Evolutionary conservation across 345 rosid genomes (phyloP).

Genomic region (Eucalyptus lansdowneana): DNA sequence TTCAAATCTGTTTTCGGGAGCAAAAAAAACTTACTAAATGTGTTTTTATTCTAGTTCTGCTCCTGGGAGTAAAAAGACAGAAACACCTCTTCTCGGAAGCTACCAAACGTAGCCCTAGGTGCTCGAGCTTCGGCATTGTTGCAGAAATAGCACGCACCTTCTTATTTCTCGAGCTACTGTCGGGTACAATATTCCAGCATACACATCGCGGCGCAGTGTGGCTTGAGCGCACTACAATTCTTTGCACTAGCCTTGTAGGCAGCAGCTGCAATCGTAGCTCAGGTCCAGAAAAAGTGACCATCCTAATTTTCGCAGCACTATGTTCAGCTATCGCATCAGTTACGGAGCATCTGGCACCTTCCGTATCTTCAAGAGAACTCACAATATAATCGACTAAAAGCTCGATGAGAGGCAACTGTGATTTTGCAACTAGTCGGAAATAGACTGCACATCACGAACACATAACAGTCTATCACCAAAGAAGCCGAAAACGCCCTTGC

Average conservation of each 20-base stretch:
- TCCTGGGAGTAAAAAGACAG: fast-evolving
- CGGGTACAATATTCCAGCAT: not conserved
- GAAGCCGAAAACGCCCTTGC: not conserved
- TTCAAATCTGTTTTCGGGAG: no score
- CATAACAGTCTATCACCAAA: not conserved
- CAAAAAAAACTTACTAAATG: no score
- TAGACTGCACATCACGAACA: not conserved
- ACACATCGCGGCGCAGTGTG: not conserved
- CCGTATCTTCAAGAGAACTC: not conserved
- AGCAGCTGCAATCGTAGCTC: not conserved
- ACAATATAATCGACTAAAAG: not conserved
- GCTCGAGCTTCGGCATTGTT: not conserved
- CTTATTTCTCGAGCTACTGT: not conserved
- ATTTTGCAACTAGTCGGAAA: not conserved
- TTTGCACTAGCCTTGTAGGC: not conserved
- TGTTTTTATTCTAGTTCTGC: no score
- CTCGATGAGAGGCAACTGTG: not conserved
- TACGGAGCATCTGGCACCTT: not conserved
- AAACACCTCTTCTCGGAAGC: no score
- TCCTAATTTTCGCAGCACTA: not conserved
- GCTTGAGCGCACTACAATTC: not conserved
- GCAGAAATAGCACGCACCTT: not conserved
- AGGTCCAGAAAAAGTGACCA: not conserved
- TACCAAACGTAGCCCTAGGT: no score
- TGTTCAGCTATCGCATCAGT: not conserved